Evolutionary conservation across 2,329 filamentous ascomycete species (phyloP), one percentile per base, ranked within the genome.

Genomic region (Botrytis tulipae): DNA sequence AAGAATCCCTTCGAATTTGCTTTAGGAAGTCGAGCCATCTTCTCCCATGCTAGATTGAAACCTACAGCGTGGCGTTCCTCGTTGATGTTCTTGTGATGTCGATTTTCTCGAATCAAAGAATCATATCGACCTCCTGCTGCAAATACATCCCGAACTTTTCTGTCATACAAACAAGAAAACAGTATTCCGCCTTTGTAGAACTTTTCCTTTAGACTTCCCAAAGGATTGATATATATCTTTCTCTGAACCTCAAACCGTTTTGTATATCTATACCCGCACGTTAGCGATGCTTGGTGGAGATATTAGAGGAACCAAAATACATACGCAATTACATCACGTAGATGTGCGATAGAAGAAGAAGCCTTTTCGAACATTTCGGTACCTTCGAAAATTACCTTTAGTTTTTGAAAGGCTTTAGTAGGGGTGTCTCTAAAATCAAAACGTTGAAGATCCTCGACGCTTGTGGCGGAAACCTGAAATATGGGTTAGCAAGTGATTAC

Each of bases 61-160:
- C 97, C 96, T 18, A 98, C 96, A 8, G 94, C 95, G 80, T 97
- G 93, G 32, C 90, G 89, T 78, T 91, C 90, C 72, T 89, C 86
- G 61, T 88, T 85, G 37, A 86, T 87, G 59, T 89, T 86, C 60
- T 90, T 88, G 76, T 90, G 91, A 8, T 93, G 92, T 14, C 91
- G 89, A 79, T 97, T 93, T 75, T 97, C 93, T 80, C 91, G 90
- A 76, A 99, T 95, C 32, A 99, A 84, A 66, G 90, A 90, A 81
- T 99, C 97, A 81, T 99, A 99, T 67, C 96, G 90, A 3, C 96
- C 96, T 69, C 97, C 96, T 46, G 95, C 96, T 9, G 95, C 96
- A 79, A 98, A 94, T 0, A 98, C 93, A 77, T 96, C 92, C 78
- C 89, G 91, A 75, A 91, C 88, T 81, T 94, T 97, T 75, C 89